Percentiles rank a stretch among this genome's conserved stretches.
These are phyloP conservation scores for Cokeromyces recurvatus DNA, from an alignment of 371 early-diverging fungal species.

Conservation along the genomic window DNA sequence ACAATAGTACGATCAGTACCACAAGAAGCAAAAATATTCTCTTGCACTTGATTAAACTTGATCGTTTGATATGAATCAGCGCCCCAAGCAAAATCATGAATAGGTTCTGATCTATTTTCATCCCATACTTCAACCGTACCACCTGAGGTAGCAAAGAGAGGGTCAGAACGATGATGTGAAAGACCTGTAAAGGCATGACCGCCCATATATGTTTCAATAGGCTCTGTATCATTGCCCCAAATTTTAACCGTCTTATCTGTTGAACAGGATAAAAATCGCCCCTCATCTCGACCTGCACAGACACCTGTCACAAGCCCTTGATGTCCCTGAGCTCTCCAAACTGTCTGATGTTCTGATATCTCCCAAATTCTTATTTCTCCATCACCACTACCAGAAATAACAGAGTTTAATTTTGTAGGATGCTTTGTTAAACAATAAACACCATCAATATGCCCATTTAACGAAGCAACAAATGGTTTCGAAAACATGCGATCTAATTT, in stretches of 20 bases:
- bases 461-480: slow-evolving; percentile 94
- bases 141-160: slow-evolving; percentile 85
- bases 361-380: slow-evolving; percentile 91
- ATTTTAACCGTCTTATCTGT: slow-evolving; percentile 87
- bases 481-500: slow-evolving; percentile 98
- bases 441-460: slow-evolving; percentile 94
- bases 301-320: slow-evolving; percentile 80
- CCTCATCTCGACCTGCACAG: slow-evolving; percentile 57
- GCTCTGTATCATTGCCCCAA: slow-evolving; percentile 63
- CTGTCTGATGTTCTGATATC: slow-evolving; percentile 62
- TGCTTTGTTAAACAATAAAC: slow-evolving; percentile 95
- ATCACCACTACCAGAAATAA: slow-evolving; percentile 92
- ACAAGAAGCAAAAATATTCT: slow-evolving; percentile 83
- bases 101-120: slow-evolving; percentile 80
- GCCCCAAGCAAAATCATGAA: slow-evolving; percentile 85
- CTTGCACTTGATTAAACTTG: slow-evolving; percentile 93
- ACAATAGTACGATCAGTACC: slow-evolving; percentile 91
- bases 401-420: slow-evolving; percentile 70
- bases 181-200: slow-evolving; percentile 75
- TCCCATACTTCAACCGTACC: slow-evolving; percentile 92
- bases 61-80: slow-evolving; percentile 91
- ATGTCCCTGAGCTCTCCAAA: slow-evolving; percentile 77
- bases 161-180: slow-evolving; percentile 78
- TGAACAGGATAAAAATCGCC: slow-evolving; percentile 81
- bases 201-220: slow-evolving; percentile 72